A percentile compares a stretch with the other conserved stretches of the same genome.
Evolutionary conservation across 306 rosid genomes (phyloP).

Genomic region (Hylodesmum podocarpum): DNA sequence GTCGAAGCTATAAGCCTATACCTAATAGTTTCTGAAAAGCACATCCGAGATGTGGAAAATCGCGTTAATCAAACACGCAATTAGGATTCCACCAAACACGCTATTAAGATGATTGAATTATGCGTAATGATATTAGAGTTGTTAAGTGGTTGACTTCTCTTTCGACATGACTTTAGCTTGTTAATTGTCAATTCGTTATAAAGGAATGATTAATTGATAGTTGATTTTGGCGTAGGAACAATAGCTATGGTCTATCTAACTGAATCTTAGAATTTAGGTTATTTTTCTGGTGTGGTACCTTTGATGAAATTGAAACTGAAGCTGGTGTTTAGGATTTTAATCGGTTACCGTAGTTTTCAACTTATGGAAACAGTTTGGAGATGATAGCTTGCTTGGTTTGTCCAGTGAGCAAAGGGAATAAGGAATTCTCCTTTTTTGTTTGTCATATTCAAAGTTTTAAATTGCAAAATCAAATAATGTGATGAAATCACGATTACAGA

Average conservation of each 20-base stretch:
- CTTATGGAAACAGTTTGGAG: background rate
- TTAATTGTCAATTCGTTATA: background rate
- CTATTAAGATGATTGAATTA: too few relatives aligned
- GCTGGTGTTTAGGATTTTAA: background rate
- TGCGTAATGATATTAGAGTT: background rate
- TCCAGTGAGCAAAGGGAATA: background rate
- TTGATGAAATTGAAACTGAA: background rate
- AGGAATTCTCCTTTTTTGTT: conserved; percentile 1
- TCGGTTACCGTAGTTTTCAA: background rate
- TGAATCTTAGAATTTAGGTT: background rate
- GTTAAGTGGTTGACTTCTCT: background rate
- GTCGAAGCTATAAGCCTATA: too few relatives aligned
- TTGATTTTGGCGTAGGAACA: background rate
- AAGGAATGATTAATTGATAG: background rate
- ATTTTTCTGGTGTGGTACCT: background rate
- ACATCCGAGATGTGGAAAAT: too few relatives aligned
- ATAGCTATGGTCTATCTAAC: background rate
- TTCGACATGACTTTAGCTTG: background rate
- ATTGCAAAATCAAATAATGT: too few relatives aligned
- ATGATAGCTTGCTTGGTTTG: conserved; percentile 3
- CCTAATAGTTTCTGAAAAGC: too few relatives aligned
- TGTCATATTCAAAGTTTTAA: background rate
- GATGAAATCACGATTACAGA: too few relatives aligned
- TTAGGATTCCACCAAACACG: too few relatives aligned
- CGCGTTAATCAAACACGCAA: too few relatives aligned